These are phyloP conservation scores for Penicillium manginii DNA, from an alignment of 495 filamentous ascomycete genomes.

Conservation along the genomic window DNA sequence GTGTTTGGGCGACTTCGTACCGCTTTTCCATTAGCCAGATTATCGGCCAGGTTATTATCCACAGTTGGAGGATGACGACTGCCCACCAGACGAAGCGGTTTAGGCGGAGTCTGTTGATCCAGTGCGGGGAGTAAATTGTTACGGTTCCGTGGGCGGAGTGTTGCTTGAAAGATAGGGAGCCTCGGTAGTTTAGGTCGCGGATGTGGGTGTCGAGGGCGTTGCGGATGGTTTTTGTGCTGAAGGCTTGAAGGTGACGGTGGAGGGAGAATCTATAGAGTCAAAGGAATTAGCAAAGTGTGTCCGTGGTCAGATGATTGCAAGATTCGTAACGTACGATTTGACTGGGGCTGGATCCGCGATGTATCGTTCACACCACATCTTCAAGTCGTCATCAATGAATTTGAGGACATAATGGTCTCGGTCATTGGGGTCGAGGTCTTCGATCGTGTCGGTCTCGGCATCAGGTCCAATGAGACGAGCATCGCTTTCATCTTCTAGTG, in stretches of 20 bases:
- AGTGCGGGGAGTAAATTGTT: slow-evolving; percentile 51
- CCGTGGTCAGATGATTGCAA: background rate
- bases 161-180: slow-evolving; percentile 31
- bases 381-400: slow-evolving; percentile 24
- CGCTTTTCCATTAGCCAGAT: slow-evolving; percentile 47
- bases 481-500: slow-evolving; percentile 14
- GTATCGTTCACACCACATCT: slow-evolving; percentile 47
- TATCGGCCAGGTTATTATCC: slow-evolving; percentile 49
- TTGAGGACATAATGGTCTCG: background rate
- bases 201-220: slow-evolving; percentile 43
- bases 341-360: slow-evolving; percentile 41
- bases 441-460: slow-evolving; percentile 9
- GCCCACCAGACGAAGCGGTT: slow-evolving; percentile 42
- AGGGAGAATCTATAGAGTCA: slow-evolving; percentile 39
- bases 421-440: background rate
- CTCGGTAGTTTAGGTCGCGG: slow-evolving; percentile 47
- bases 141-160: slow-evolving; percentile 31
- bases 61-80: slow-evolving; percentile 47
- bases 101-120: slow-evolving; percentile 46
- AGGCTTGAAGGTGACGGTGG: slow-evolving; percentile 38
- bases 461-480: slow-evolving; percentile 16
- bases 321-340: slow-evolving; percentile 38
- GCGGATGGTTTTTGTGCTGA: slow-evolving; percentile 34
- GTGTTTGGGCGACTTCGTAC: slow-evolving; percentile 39
- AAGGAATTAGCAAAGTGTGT: slow-evolving; percentile 2